phyloP scores from a whole-genome alignment of 2,329 filamentous ascomycete genomes.

The Fusarium virguliforme region DNA sequence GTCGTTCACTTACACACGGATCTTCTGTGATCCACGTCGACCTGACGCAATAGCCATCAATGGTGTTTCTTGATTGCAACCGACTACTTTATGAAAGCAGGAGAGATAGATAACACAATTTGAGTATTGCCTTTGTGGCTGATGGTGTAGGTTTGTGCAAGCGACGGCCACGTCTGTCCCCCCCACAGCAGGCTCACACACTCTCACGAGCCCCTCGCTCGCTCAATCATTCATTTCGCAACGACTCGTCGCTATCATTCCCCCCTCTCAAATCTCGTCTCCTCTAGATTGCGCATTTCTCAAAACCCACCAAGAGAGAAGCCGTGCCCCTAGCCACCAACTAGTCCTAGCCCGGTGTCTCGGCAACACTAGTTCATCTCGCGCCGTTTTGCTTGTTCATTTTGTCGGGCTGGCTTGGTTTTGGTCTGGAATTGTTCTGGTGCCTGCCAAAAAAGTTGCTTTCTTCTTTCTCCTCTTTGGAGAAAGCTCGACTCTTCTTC shows the following conservation, averaged over 20 bases:
- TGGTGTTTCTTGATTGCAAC: not conserved
- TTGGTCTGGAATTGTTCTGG: constrained; percentile 27
- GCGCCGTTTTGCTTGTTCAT: constrained; percentile 37
- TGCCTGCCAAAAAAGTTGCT: constrained; percentile 36
- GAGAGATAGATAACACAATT: not conserved
- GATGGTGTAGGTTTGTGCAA: constrained; percentile 5
- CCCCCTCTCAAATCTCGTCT: constrained; percentile 20
- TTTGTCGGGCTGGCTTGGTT: constrained; percentile 30
- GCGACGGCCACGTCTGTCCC: not conserved
- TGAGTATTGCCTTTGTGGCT: constrained; percentile 6
- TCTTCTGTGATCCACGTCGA: constrained; percentile 6
- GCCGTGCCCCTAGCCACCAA: constrained; percentile 20
- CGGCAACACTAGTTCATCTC: constrained; percentile 46
- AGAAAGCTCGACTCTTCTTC: constrained; percentile 16
- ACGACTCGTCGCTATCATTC: constrained; percentile 15
- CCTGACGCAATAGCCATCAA: not conserved
- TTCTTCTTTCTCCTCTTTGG: constrained; percentile 18
- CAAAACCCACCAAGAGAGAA: constrained; percentile 4
- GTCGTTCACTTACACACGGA: constrained; percentile 17
- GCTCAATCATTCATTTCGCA: constrained; percentile 8
- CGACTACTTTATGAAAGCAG: not conserved
- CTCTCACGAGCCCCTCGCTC: constrained; percentile 4
- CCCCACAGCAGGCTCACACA: not conserved
- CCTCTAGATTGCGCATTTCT: constrained; percentile 20
- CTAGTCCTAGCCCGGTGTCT: constrained; percentile 43